phyloP scores from a whole-genome alignment of 2,329 filamentous ascomycete species.

The Diplodia corticola region DNA sequence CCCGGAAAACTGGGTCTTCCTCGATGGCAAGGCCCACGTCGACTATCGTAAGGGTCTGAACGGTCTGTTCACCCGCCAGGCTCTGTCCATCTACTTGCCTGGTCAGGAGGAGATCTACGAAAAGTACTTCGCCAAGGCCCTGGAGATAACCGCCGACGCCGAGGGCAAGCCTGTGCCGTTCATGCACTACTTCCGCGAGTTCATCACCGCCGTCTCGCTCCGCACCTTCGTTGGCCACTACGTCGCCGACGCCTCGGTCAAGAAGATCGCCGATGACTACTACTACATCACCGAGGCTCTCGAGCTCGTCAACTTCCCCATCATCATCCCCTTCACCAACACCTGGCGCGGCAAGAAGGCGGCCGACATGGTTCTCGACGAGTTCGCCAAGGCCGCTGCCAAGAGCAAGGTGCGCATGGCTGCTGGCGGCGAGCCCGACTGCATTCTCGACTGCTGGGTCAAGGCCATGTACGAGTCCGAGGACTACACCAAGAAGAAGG shows the following conservation, averaged over 20 bases:
- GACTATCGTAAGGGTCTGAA: conserved; percentile 98
- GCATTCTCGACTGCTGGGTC: conserved; percentile 96
- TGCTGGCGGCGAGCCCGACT: conserved; percentile 80
- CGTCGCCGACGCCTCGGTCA: conserved; percentile 84
- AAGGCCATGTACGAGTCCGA: conserved; percentile 84
- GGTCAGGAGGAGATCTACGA: conserved; percentile 91
- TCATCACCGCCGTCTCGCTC: conserved; percentile 93
- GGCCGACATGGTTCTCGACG: conserved; percentile 83
- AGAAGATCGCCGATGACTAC: conserved; percentile 95
- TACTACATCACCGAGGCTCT: conserved; percentile 94
- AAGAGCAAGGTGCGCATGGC: conserved; percentile 93
- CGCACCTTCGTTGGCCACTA: conserved; percentile 98
- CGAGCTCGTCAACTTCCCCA: conserved; percentile 96
- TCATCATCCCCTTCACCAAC: conserved; percentile 93
- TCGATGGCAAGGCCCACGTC: conserved; percentile 91
- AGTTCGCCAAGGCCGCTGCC: conserved; percentile 87
- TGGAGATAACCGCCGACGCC: conserved; percentile 69
- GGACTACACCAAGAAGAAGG: conserved; percentile 75
- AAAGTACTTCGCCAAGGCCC: conserved; percentile 77
- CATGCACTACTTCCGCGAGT: conserved; percentile 89
- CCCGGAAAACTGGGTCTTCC: conserved; percentile 91
- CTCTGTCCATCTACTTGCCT: conserved; percentile 84
- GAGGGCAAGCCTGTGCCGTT: conserved; percentile 77
- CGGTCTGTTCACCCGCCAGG: conserved; percentile 86
- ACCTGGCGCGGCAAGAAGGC: conserved; percentile 98